phyloP scores from a whole-genome alignment of 371 early-diverging fungal species.

The Phascolomyces articulosus region DNA sequence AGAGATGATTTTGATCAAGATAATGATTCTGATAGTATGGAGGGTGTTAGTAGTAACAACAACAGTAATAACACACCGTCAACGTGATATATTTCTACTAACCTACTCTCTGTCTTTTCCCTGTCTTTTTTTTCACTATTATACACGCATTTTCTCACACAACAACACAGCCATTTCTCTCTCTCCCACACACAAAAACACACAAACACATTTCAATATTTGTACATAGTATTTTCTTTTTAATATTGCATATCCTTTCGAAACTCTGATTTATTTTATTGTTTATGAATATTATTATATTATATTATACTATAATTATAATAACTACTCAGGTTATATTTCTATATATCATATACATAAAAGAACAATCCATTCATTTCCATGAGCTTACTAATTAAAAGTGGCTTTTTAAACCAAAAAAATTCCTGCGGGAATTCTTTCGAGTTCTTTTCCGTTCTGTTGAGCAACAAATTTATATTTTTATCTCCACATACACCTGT shows the following conservation, averaged over 20 bases:
- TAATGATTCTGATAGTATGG: neutral
- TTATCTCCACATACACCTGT: too few relatives aligned
- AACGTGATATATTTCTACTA: neutral
- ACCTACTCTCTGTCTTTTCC: too few relatives aligned
- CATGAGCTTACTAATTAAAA: neutral
- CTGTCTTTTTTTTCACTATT: neutral
- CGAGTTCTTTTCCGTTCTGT: neutral
- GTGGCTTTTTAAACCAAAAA: too few relatives aligned
- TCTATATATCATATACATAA: too few relatives aligned
- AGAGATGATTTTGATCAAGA: conserved; percentile 14
- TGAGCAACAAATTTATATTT: too few relatives aligned
- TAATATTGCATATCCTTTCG: neutral
- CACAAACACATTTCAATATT: neutral
- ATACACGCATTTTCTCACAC: neutral
- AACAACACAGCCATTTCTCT: too few relatives aligned
- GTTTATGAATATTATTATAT: neutral
- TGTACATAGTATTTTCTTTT: neutral
- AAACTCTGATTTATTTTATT: neutral
- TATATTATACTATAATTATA: too few relatives aligned
- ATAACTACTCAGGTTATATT: too few relatives aligned
- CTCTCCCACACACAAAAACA: neutral
- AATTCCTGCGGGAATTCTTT: neutral
- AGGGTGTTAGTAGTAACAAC: neutral
- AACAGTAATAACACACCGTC: neutral
- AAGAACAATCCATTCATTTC: neutral